These are phyloP conservation scores for Nemania serpens DNA, from an alignment of 2,329 filamentous ascomycete species.

Conservation along the genomic window DNA sequence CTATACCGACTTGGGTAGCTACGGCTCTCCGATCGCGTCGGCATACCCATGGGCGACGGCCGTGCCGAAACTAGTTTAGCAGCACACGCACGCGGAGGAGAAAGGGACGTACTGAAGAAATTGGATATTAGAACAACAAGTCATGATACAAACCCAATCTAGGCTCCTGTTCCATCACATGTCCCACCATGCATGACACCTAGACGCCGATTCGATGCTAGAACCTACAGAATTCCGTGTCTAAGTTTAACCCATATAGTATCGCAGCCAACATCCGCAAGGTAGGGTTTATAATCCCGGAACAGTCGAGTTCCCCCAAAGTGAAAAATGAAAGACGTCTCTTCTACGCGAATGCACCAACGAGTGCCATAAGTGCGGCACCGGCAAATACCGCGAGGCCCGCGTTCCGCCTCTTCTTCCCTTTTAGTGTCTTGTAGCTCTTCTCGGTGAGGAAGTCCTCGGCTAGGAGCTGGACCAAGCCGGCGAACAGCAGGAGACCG, in stretches of 20 bases:
- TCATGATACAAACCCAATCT: constrained; percentile 16
- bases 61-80: constrained; percentile 39
- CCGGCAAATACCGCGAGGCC: constrained; percentile 67
- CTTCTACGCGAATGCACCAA: constrained; percentile 70
- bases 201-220: constrained; percentile 27
- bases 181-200: not conserved
- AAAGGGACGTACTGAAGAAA: not conserved
- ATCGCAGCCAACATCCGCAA: constrained; percentile 3
- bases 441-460: constrained; percentile 82
- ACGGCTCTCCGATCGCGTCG: constrained; percentile 49
- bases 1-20: constrained; percentile 50
- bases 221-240: constrained; percentile 13
- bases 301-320: not conserved
- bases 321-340: not conserved
- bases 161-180: not conserved
- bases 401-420: constrained; percentile 64
- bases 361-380: constrained; percentile 70
- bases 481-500: constrained; percentile 79
- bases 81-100: not conserved
- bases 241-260: constrained; percentile 18
- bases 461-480: constrained; percentile 80
- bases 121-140: constrained; percentile 3
- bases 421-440: constrained; percentile 70
- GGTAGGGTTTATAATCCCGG: not conserved
- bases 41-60: constrained; percentile 53